These are phyloP conservation scores for Fonsecaea multimorphosa DNA, from an alignment of 2,329 filamentous ascomycete genomes.

Conservation along the genomic window DNA sequence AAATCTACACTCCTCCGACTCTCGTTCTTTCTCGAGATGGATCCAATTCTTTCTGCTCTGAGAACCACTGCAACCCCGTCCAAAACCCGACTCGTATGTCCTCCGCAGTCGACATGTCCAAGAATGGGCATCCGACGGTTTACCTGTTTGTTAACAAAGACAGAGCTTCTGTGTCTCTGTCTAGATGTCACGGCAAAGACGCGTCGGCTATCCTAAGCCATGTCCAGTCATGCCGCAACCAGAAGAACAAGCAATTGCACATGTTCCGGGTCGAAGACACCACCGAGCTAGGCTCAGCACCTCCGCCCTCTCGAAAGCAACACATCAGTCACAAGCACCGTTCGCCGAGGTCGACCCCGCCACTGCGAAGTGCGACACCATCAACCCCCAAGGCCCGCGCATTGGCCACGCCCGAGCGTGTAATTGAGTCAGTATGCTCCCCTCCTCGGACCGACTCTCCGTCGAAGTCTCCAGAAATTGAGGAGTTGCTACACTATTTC, in stretches of 20 bases:
- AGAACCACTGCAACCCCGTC: not conserved
- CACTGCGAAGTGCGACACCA: not conserved
- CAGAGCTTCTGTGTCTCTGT: conserved; percentile 20
- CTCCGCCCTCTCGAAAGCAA: conserved; percentile 8
- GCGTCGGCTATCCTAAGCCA: conserved; percentile 28
- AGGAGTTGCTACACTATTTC: conserved; percentile 17
- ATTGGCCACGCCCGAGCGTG: not conserved
- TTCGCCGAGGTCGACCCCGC: conserved; percentile 9
- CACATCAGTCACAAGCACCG: conserved; percentile 1
- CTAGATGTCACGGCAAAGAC: conserved; percentile 25
- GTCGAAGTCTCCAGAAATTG: conserved; percentile 6
- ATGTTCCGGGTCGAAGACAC: conserved; percentile 17
- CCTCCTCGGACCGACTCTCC: not conserved
- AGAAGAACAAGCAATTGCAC: conserved; percentile 24
- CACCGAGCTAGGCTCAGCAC: not conserved
- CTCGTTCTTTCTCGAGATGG: not conserved
- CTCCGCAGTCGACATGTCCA: conserved; percentile 11
- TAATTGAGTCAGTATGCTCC: not conserved
- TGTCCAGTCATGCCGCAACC: conserved; percentile 26
- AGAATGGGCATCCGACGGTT: conserved; percentile 11
- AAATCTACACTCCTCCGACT: not conserved
- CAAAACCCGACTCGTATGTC: not conserved
- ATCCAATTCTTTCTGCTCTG: not conserved
- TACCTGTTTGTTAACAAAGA: conserved; percentile 31
- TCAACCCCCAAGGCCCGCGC: not conserved